Percentiles rank a stretch among this genome's conserved stretches.
Evolutionary conservation across 23 red algal species (phyloP).

Genomic region (Cyanidioschyzon merolae): DNA sequence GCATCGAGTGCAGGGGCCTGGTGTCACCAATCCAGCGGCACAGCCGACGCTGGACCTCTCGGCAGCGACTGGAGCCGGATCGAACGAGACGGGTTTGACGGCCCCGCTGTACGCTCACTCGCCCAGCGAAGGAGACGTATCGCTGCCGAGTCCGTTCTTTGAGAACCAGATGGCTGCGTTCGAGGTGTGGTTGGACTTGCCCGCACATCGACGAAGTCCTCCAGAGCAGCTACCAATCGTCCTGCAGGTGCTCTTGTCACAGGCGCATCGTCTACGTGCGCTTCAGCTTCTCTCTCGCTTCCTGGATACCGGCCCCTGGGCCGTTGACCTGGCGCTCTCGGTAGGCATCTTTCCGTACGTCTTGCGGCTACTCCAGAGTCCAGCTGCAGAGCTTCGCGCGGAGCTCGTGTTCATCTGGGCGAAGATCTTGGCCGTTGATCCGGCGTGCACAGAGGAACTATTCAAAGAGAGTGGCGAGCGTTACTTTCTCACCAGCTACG

Average conservation of each 20-base stretch:
- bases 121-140: not conserved
- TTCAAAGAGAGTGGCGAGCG: slow-evolving; percentile 44
- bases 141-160: slow-evolving; percentile 41
- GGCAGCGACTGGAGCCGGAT: not conserved
- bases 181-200: slow-evolving; percentile 79
- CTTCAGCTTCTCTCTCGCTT: slow-evolving; percentile 77
- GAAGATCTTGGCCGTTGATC: slow-evolving; percentile 77
- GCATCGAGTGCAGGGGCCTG: not conserved
- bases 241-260: slow-evolving; percentile 70
- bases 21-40: not conserved
- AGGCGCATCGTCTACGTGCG: slow-evolving; percentile 44
- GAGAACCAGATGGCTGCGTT: slow-evolving; percentile 87
- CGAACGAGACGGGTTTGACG: not conserved
- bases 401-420: slow-evolving; percentile 98
- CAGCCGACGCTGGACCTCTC: not conserved
- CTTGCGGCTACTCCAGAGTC: slow-evolving; percentile 48
- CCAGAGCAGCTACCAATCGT: slow-evolving; percentile 88
- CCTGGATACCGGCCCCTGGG: slow-evolving; percentile 61
- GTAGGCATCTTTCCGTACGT: slow-evolving; percentile 94
- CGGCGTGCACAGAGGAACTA: slow-evolving; percentile 52
- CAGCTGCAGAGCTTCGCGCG: slow-evolving; percentile 27
- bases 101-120: not conserved
- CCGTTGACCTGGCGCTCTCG: slow-evolving; percentile 66
- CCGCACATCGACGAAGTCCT: slow-evolving; percentile 41
- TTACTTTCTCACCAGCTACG: slow-evolving; percentile 56